These are phyloP conservation scores for Boletus rubropictus DNA, from an alignment of 768 basidiomycete species.

Conservation along the genomic window DNA sequence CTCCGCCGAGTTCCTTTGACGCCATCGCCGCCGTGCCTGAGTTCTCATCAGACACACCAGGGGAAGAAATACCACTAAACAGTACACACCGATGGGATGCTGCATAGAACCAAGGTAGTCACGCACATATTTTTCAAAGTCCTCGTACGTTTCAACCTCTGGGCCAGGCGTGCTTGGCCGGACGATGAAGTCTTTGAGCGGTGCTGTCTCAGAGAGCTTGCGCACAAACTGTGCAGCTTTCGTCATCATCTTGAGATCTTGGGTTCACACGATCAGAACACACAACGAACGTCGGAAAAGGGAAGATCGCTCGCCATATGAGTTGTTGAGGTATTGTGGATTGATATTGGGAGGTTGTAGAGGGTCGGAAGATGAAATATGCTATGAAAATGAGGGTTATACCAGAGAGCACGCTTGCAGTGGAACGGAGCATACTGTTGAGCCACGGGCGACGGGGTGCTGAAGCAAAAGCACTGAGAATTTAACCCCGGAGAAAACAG, in stretches of 20 bases:
- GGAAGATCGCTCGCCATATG: conserved; percentile 1
- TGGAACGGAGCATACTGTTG: conserved; percentile 4
- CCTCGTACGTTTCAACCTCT: conserved; percentile 14
- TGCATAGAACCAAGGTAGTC: neutral
- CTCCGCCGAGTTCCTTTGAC: conserved; percentile 13
- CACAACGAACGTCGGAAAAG: neutral
- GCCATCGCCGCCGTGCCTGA: conserved; percentile 19
- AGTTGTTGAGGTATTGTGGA: conserved; percentile 12
- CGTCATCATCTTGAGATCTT: conserved; percentile 15
- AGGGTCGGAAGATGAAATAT: conserved; percentile 13
- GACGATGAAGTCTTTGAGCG: conserved; percentile 14
- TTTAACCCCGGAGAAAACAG: neutral
- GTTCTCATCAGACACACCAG: neutral
- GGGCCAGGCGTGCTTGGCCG: conserved; percentile 17
- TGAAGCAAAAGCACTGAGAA: neutral
- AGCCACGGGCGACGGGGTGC: conserved; percentile 19
- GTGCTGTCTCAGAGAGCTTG: conserved; percentile 13
- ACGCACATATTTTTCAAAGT: conserved; percentile 13
- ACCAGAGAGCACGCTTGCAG: neutral
- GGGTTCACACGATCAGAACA: neutral
- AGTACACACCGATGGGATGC: conserved; percentile 13
- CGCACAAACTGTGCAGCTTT: conserved; percentile 12
- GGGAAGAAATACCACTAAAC: neutral
- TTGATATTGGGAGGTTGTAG: conserved; percentile 11
- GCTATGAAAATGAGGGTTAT: conserved; percentile 4